Base-by-base conservation (phyloP, 306 rosid species). In the Prunus mume region DNA sequence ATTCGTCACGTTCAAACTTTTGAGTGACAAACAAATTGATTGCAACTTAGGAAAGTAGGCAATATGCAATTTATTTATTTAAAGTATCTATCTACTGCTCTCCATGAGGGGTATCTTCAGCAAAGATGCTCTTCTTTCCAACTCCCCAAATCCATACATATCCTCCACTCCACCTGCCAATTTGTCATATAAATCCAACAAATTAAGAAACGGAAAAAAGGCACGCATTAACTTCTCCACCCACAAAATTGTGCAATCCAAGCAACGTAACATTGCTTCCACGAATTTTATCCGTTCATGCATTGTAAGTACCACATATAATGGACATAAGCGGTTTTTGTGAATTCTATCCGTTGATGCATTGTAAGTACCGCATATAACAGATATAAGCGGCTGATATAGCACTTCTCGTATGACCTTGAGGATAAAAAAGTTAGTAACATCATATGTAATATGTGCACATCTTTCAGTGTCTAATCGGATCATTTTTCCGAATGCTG, bases 291-390 rank as follows among this genome's bases (percentile, higher is more conserved):
- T 1, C 7, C 2, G 2, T 6, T 38, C 0, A 38, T 6, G 43
- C 38, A 32, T 32, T 32, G 7, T 32, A 32, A 32, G 7, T 32
- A 32, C 7, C 38, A 32, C 0, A 1, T 32, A 1, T 5, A 32
- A 32, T 0, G 0, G 34, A 32, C 0, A 4, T 32, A 32, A 32
- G 7, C 5, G 7, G 2, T 9, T 0, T 34, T 0, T 2, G 0
- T 0, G 8, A 6, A 34, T 34, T 34, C 1, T 34, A 34, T 1
- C 6, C 2, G 2, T 34, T 34, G 0, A 34, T 6, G 41, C 38
- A 32, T 32, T 32, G 0, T 32, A 32, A 32, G 7, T 32, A 32
- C 7, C 38, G 4, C 0, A 1, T 32, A 1, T 5, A 32, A 32
- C 0, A 0, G 34, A 30, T 0, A 4, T 30, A 30, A 32, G 38